Conservation (phyloP, 352 stramenopile species). For the Phytopythium chamaehyphon region DNA sequence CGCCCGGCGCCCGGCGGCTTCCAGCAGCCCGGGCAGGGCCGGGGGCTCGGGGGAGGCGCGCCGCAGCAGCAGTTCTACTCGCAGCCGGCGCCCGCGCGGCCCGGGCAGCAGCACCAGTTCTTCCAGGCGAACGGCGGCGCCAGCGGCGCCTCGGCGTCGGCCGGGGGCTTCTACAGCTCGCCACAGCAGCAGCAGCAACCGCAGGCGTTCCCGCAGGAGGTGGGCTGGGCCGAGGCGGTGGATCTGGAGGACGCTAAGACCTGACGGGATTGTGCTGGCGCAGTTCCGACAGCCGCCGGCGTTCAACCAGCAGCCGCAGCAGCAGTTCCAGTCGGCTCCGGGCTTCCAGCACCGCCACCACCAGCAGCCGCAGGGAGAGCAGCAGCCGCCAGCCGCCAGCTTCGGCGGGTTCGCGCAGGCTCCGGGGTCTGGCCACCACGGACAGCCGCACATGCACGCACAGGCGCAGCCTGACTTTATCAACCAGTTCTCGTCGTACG, state of each 20-base stretch:
- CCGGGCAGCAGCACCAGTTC: constrained; percentile 42
- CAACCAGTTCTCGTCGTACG: constrained; percentile 66
- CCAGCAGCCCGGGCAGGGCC: constrained; percentile 14
- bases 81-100: constrained; percentile 41
- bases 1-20: constrained; percentile 22
- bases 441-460: constrained; percentile 14
- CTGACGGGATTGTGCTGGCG: background rate
- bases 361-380: constrained; percentile 8
- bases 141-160: constrained; percentile 5
- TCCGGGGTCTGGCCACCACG: constrained; percentile 2
- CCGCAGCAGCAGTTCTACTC: constrained; percentile 25
- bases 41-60: constrained; percentile 23
- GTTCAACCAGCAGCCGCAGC: constrained; percentile 20
- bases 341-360: constrained; percentile 30
- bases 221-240: constrained; percentile 9
- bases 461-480: constrained; percentile 59
- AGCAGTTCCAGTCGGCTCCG: constrained; percentile 28
- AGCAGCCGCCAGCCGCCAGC: constrained; percentile 19
- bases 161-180: constrained; percentile 29
- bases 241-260: background rate
- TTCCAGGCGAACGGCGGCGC: constrained; percentile 27
- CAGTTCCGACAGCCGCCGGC: constrained; percentile 32
- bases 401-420: constrained; percentile 18
- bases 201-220: constrained; percentile 29
- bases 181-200: constrained; percentile 3